These are phyloP conservation scores for Trametes polyzona DNA, from an alignment of 1,284 basidiomycete species.

Conservation along the genomic window DNA sequence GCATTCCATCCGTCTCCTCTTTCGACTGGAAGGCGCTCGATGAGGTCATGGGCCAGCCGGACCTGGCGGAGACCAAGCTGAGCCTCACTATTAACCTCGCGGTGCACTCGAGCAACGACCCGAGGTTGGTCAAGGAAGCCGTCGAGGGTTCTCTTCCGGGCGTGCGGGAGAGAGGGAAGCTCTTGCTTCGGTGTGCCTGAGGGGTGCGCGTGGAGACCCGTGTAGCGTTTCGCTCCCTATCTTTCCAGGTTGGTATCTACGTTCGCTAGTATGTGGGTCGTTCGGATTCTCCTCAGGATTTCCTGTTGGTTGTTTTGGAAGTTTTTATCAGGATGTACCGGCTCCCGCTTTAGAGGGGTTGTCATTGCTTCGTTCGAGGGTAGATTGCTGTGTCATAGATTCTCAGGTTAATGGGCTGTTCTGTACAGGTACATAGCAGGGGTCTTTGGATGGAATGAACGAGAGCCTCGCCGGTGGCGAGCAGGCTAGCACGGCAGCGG, in stretches of 20 bases:
- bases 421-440: background rate
- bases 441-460: too few species aligned
- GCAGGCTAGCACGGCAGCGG: too few species aligned
- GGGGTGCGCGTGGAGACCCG: too few species aligned
- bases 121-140: constrained; percentile 10
- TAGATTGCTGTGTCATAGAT: too few species aligned
- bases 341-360: background rate
- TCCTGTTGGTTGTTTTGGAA: background rate
- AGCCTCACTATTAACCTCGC: constrained; percentile 24
- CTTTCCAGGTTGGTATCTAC: too few species aligned
- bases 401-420: background rate
- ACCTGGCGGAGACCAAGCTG: constrained; percentile 13
- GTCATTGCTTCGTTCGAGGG: background rate
- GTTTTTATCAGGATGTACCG: background rate
- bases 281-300: background rate
- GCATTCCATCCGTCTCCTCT: constrained; percentile 15
- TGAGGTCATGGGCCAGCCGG: constrained; percentile 9
- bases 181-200: constrained; percentile 15
- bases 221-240: too few species aligned
- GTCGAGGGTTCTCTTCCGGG: constrained; percentile 15
- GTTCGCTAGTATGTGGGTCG: too few species aligned
- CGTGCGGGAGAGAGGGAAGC: constrained; percentile 14
- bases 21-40: constrained; percentile 27
- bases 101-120: constrained; percentile 20
- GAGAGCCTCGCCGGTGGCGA: too few species aligned